phyloP scores from a whole-genome alignment of 768 basidiomycete species.

The Boletus bicolor region DNA sequence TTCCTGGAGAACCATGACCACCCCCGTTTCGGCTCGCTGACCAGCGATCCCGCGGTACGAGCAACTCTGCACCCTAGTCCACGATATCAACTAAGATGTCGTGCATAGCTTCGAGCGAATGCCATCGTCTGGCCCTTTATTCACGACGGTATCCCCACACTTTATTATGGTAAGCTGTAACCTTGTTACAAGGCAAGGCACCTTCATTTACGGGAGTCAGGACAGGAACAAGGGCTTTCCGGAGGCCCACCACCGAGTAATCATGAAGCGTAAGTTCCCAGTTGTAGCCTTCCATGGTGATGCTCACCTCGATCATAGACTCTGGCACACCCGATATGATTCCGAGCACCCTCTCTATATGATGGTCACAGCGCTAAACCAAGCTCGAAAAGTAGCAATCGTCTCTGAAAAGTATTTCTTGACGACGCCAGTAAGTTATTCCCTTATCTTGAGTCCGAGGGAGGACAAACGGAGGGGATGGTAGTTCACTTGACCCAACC shows the following conservation, averaged over 20 bases:
- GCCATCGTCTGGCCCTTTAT: constrained; percentile 50
- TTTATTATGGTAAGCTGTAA: constrained; percentile 42
- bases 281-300: not conserved
- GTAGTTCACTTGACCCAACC: not conserved
- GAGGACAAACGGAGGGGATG: not conserved
- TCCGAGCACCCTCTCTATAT: constrained; percentile 47
- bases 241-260: constrained; percentile 46
- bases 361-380: constrained; percentile 49
- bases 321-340: constrained; percentile 59
- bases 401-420: constrained; percentile 41
- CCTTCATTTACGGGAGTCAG: constrained; percentile 17
- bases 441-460: not conserved
- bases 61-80: too few relatives aligned
- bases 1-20: constrained; percentile 59
- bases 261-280: constrained; percentile 44
- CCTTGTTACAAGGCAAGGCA: not conserved
- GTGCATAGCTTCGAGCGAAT: constrained; percentile 39
- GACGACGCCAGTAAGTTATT: constrained; percentile 40
- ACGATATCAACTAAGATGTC: not conserved
- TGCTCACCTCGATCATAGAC: constrained; percentile 33
- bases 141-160: constrained; percentile 48
- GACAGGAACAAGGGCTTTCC: constrained; percentile 49
- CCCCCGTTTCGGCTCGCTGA: constrained; percentile 44
- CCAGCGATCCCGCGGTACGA: constrained; percentile 41
- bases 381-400: constrained; percentile 50